A percentile compares a stretch with the other conserved stretches of the same genome.
These are phyloP conservation scores for Juglanconis juglandina DNA, from an alignment of 2,329 filamentous ascomycete genomes.

Conservation along the genomic window DNA sequence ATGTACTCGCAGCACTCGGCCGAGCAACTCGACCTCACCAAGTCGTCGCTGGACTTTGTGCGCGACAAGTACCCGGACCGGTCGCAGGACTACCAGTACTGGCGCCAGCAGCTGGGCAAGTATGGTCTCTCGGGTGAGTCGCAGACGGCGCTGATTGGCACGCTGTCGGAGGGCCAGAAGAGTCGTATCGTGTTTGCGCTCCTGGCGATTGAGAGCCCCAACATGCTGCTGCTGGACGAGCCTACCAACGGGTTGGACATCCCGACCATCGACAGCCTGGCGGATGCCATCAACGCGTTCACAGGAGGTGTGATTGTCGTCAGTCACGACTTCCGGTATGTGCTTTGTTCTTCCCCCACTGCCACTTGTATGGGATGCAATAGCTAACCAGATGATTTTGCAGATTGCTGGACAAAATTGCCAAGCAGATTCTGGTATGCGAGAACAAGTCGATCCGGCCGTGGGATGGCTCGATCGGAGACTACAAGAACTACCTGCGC, in stretches of 20 bases:
- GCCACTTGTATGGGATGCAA: background rate
- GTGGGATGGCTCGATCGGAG: constrained; percentile 86
- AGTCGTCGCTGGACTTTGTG: constrained; percentile 95
- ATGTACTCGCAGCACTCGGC: constrained; percentile 98
- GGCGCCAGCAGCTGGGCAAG: constrained; percentile 92
- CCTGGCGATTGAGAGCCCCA: constrained; percentile 89
- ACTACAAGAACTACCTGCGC: constrained; percentile 97
- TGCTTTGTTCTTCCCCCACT: constrained; percentile 1
- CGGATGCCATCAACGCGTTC: constrained; percentile 95
- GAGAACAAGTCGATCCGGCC: constrained; percentile 91
- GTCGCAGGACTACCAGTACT: constrained; percentile 98
- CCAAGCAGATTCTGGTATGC: constrained; percentile 98
- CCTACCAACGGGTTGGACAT: constrained; percentile 99
- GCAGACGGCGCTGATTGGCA: constrained; percentile 97
- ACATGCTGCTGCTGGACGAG: constrained; percentile 97
- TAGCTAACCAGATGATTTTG: constrained; percentile 5
- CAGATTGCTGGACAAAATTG: constrained; percentile 97
- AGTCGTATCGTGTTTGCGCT: constrained; percentile 97
- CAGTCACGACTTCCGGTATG: constrained; percentile 97
- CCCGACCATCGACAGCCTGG: constrained; percentile 94
- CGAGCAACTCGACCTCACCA: constrained; percentile 96
- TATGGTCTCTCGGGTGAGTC: constrained; percentile 92
- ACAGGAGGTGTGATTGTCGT: constrained; percentile 96
- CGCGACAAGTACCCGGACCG: constrained; percentile 88
- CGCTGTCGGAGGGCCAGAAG: constrained; percentile 95